A percentile compares a stretch with the other conserved stretches of the same genome.
phyloP scores from a whole-genome alignment of 371 early-diverging fungal species.

The Mucor piriformis region DNA sequence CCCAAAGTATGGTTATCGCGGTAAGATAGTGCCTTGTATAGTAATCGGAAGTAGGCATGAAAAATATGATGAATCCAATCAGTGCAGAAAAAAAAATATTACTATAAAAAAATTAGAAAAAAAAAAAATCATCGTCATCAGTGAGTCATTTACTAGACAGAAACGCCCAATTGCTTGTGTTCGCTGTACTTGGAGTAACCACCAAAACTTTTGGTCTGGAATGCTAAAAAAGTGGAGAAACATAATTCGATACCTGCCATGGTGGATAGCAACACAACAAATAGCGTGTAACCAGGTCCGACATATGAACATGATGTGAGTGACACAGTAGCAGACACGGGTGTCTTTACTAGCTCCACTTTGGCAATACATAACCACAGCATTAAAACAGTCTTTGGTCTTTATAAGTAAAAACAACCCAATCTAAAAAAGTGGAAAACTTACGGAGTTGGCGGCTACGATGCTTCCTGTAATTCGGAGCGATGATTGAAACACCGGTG shows the following conservation, averaged over 20 bases:
- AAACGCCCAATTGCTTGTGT: conserved; percentile 56
- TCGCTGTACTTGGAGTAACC: conserved; percentile 54
- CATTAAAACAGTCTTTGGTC: no score
- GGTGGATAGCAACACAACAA: conserved; percentile 27
- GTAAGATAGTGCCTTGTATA: conserved; percentile 53
- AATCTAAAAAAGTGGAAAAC: no score
- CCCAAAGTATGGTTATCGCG: conserved; percentile 54
- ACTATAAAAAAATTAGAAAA: conserved; percentile 23
- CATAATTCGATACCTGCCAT: conserved; percentile 40
- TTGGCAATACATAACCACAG: conserved; percentile 41
- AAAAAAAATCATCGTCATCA: no score
- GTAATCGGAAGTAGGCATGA: conserved; percentile 50
- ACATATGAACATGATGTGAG: conserved; percentile 44
- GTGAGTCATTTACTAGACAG: conserved; percentile 53
- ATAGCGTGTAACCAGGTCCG: conserved; percentile 22
- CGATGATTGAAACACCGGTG: neutral
- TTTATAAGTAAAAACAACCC: no score
- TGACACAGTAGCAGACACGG: conserved; percentile 34
- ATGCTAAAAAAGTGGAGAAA: conserved; percentile 17
- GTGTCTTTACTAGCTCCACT: conserved; percentile 31
- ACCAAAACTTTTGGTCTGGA: conserved; percentile 49
- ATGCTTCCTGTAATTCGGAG: no score
- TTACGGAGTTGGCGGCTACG: no score
- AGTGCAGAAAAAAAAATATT: conserved; percentile 58
- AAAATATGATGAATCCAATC: conserved; percentile 51